These are phyloP conservation scores for Tricholoma sp. DNA, from an alignment of 768 basidiomycete genomes.

Conservation along the genomic window DNA sequence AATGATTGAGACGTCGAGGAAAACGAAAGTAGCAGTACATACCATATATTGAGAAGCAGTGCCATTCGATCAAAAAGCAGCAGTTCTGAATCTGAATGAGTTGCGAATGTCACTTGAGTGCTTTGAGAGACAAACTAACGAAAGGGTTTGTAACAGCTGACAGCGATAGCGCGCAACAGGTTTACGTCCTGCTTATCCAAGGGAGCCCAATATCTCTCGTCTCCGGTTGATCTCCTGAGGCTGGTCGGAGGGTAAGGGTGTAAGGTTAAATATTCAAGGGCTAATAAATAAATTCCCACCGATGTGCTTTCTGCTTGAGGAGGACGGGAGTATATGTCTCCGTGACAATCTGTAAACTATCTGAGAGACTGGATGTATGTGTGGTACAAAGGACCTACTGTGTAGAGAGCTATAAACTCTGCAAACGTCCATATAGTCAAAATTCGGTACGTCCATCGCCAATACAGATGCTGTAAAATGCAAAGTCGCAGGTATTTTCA, in stretches of 20 bases:
- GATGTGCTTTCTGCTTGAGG: slow-evolving; percentile 51
- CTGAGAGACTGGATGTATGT: neutral
- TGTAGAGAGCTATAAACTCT: slow-evolving; percentile 44
- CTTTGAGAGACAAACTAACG: slow-evolving; percentile 35
- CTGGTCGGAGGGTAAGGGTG: slow-evolving; percentile 22
- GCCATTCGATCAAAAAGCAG: slow-evolving; percentile 72
- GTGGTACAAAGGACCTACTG: slow-evolving; percentile 31
- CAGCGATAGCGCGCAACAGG: slow-evolving; percentile 40
- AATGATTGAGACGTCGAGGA: too few species aligned
- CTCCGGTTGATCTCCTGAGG: slow-evolving; percentile 50
- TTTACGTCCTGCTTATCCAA: slow-evolving; percentile 46
- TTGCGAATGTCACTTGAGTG: neutral
- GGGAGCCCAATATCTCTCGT: slow-evolving; percentile 52
- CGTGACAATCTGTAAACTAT: slow-evolving; percentile 46
- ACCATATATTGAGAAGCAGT: slow-evolving; percentile 68
- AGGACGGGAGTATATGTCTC: slow-evolving; percentile 70
- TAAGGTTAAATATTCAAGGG: neutral
- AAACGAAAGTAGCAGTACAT: slow-evolving; percentile 13
- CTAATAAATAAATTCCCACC: slow-evolving; percentile 25
- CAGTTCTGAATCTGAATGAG: slow-evolving; percentile 38
- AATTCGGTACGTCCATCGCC: slow-evolving; percentile 79
- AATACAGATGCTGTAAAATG: slow-evolving; percentile 40
- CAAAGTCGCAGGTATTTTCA: neutral
- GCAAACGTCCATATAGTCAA: slow-evolving; percentile 64
- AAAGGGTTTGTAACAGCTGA: slow-evolving; percentile 70